Conservation (phyloP, 2,329 filamentous ascomycete genomes). For the Exophiala spinifera region DNA sequence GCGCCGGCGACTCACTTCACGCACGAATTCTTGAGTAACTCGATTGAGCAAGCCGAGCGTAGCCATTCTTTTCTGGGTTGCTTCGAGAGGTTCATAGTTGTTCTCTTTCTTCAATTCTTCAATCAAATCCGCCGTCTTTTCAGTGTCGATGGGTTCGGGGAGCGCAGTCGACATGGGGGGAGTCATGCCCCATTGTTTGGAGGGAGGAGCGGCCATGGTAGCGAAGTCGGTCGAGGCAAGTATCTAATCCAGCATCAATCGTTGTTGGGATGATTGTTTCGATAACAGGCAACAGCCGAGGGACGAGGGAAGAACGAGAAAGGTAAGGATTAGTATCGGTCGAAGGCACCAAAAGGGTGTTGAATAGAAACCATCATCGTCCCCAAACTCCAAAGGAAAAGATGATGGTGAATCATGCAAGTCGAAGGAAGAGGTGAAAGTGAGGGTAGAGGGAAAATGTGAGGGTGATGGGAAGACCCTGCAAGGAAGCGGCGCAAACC, state of each 20-base stretch:
- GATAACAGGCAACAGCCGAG: neutral
- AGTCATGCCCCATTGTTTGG: constrained; percentile 68
- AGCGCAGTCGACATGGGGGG: constrained; percentile 74
- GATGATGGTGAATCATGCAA: constrained; percentile 19
- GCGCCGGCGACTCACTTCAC: constrained; percentile 71
- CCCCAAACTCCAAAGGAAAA: constrained; percentile 25
- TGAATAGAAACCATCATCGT: constrained; percentile 21
- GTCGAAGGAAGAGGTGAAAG: constrained; percentile 9
- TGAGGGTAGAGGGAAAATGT: constrained; percentile 5
- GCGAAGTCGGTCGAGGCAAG: neutral
- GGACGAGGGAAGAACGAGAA: neutral
- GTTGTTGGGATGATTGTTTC: neutral
- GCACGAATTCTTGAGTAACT: constrained; percentile 83
- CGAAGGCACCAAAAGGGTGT: constrained; percentile 11
- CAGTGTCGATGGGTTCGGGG: constrained; percentile 73
- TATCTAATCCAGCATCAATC: neutral
- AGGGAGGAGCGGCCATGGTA: constrained; percentile 14
- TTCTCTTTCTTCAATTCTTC: constrained; percentile 83
- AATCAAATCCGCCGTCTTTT: constrained; percentile 73
- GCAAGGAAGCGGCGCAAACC: no score
- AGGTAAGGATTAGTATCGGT: constrained; percentile 10
- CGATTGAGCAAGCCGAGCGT: constrained; percentile 74
- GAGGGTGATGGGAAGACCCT: neutral
- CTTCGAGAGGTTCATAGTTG: constrained; percentile 81
- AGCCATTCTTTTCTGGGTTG: constrained; percentile 73